Evolutionary conservation across 352 stramenopile genomes (phyloP).

Genomic region (Phytophthora hibernalis): DNA sequence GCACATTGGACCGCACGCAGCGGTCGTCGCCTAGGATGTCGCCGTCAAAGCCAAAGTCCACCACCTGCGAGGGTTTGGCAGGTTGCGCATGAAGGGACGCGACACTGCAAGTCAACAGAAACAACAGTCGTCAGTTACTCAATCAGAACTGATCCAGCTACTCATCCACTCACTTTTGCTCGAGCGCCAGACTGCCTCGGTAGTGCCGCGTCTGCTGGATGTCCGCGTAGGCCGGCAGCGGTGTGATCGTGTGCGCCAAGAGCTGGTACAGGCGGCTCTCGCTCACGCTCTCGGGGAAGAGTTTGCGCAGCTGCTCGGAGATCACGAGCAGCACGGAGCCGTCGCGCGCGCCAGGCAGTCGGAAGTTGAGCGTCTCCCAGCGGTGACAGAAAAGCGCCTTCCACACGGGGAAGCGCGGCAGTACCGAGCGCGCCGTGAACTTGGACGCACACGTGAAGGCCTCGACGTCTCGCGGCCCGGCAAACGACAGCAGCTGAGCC

Average conservation of each 20-base stretch:
- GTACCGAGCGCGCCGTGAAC: constrained; percentile 31
- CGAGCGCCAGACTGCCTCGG: constrained; percentile 32
- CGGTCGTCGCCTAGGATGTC: constrained; percentile 45
- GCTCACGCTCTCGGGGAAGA: constrained; percentile 31
- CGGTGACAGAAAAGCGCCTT: constrained; percentile 39
- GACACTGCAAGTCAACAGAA: constrained; percentile 28
- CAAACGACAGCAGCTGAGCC: constrained; percentile 36
- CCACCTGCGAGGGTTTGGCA: constrained; percentile 22
- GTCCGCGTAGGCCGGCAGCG: constrained; percentile 41
- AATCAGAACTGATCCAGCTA: not conserved
- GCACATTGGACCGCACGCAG: constrained; percentile 39
- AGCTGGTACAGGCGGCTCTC: constrained; percentile 47
- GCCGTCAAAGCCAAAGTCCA: constrained; percentile 39
- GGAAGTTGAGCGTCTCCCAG: constrained; percentile 48
- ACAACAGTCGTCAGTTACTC: constrained; percentile 1
- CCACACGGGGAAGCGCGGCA: constrained; percentile 46
- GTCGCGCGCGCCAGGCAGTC: constrained; percentile 19
- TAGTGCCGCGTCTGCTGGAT: constrained; percentile 41
- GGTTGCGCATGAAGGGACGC: constrained; percentile 32
- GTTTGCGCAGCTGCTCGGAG: constrained; percentile 23
- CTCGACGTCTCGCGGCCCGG: constrained; percentile 40
- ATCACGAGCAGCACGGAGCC: constrained; percentile 25
- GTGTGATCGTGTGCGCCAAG: constrained; percentile 38
- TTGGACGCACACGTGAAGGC: constrained; percentile 44
- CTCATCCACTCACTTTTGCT: constrained; percentile 40